Evolutionary conservation across 1,284 basidiomycete genomes (phyloP).

Genomic region (Cryptococcus jaspeensis): DNA sequence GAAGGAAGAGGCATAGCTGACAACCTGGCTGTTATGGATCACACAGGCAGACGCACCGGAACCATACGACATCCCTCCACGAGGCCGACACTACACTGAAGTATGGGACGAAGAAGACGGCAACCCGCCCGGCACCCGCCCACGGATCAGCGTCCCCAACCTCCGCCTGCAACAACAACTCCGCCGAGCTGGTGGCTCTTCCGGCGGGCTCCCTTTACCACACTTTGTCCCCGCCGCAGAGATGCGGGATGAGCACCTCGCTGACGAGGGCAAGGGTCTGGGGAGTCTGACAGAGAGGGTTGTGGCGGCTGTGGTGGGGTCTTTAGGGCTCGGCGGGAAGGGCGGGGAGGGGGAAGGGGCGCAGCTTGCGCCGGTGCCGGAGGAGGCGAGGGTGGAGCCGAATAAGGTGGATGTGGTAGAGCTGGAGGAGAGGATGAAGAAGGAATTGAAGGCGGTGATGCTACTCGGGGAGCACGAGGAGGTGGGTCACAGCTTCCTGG

Average conservation of each 20-base stretch:
- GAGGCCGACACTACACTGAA: slow-evolving; percentile 84
- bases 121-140: slow-evolving; percentile 34
- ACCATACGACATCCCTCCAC: slow-evolving; percentile 77
- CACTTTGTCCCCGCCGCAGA: slow-evolving; percentile 38
- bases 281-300: slow-evolving; percentile 54
- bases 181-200: neutral
- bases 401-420: slow-evolving; percentile 54
- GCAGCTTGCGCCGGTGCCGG: slow-evolving; percentile 14
- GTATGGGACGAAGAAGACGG: slow-evolving; percentile 90
- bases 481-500: slow-evolving; percentile 39
- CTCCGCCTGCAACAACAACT: slow-evolving; percentile 26
- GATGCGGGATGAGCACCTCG: slow-evolving; percentile 41
- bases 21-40: neutral
- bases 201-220: slow-evolving; percentile 10
- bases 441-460: slow-evolving; percentile 57
- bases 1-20: neutral
- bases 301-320: slow-evolving; percentile 70
- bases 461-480: slow-evolving; percentile 56
- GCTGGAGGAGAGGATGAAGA: slow-evolving; percentile 57
- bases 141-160: slow-evolving; percentile 35
- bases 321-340: slow-evolving; percentile 14
- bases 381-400: slow-evolving; percentile 15
- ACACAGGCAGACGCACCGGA: slow-evolving; percentile 70
- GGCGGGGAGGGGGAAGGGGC: slow-evolving; percentile 48
- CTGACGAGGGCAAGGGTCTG: slow-evolving; percentile 43